These are phyloP conservation scores for Boletellus sp. DNA, from an alignment of 768 basidiomycete species.

Conservation along the genomic window DNA sequence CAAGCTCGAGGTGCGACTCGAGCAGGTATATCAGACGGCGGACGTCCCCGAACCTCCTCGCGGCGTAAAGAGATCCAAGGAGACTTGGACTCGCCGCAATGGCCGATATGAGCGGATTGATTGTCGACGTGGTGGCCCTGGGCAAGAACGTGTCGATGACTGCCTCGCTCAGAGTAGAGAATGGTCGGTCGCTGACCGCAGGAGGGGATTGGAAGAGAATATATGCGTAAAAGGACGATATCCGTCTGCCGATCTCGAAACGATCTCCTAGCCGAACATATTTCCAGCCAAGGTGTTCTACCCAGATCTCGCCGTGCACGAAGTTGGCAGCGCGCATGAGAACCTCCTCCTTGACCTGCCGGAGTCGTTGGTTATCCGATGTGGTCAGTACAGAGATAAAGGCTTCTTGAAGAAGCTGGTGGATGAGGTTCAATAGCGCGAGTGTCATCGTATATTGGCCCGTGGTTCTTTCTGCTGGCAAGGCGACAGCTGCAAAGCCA, in stretches of 20 bases:
- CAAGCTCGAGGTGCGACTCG: conserved; percentile 60
- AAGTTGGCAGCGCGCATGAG: conserved; percentile 73
- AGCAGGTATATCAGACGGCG: conserved; percentile 65
- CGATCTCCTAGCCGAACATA: conserved; percentile 77
- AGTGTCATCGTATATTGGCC: conserved; percentile 83
- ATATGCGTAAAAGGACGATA: conserved; percentile 63
- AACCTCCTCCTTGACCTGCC: conserved; percentile 80
- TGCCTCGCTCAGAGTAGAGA: conserved; percentile 55
- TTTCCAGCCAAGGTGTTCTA: conserved; percentile 82
- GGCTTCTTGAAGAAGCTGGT: conserved; percentile 72
- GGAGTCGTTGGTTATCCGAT: conserved; percentile 56
- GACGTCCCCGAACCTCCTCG: conserved; percentile 68
- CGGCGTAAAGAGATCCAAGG: conserved; percentile 53
- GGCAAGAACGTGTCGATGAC: conserved; percentile 69
- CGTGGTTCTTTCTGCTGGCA: conserved; percentile 65
- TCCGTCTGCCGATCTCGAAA: conserved; percentile 73
- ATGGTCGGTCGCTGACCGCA: conserved; percentile 50
- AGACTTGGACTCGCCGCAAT: conserved; percentile 61
- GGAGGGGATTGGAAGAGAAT: conserved; percentile 64
- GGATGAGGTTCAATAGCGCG: conserved; percentile 71
- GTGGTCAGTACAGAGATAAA: conserved; percentile 47
- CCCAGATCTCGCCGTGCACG: conserved; percentile 86
- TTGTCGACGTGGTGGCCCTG: conserved; percentile 73
- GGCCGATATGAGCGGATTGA: conserved; percentile 73
- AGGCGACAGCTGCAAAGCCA: conserved; percentile 60